Evolutionary conservation across 352 stramenopile genomes (phyloP).

Genomic region (Halophytophthora batemanensis): DNA sequence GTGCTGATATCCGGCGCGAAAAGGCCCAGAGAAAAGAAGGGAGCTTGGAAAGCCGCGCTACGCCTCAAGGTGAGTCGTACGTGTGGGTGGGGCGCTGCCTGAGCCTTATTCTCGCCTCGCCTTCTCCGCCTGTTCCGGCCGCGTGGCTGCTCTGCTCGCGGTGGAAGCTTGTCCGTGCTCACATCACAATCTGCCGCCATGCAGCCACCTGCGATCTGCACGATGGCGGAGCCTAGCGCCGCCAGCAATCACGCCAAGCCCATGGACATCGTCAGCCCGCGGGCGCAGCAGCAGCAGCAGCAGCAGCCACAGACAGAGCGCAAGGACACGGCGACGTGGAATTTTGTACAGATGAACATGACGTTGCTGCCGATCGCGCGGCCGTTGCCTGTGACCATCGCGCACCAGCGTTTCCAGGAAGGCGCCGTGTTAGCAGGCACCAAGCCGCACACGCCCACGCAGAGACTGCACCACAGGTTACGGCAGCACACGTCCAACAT

Average conservation of each 20-base stretch:
- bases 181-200: constrained; percentile 5
- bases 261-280: constrained; percentile 19
- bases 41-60: no score
- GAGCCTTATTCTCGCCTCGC: no score
- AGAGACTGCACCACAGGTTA: constrained; percentile 56
- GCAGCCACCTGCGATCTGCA: constrained; percentile 6
- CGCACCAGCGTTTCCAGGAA: constrained; percentile 40
- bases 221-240: constrained; percentile 7
- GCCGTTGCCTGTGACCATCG: constrained; percentile 51
- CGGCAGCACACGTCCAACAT: constrained; percentile 56
- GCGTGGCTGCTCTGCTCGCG: not conserved
- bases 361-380: constrained; percentile 71
- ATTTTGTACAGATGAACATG: constrained; percentile 88
- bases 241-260: constrained; percentile 5
- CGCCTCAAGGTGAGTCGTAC: no score
- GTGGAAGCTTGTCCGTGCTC: constrained; percentile 4
- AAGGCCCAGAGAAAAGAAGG: no score
- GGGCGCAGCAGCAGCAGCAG: constrained; percentile 6
- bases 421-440: constrained; percentile 22
- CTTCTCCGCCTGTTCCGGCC: no score
- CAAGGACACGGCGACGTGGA: constrained; percentile 48
- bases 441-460: constrained; percentile 64
- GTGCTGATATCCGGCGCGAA: no score
- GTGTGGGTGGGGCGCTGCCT: no score
- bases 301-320: constrained; percentile 3